Base-by-base conservation (phyloP, 768 basidiomycete genomes). In the Russula brevipes region DNA sequence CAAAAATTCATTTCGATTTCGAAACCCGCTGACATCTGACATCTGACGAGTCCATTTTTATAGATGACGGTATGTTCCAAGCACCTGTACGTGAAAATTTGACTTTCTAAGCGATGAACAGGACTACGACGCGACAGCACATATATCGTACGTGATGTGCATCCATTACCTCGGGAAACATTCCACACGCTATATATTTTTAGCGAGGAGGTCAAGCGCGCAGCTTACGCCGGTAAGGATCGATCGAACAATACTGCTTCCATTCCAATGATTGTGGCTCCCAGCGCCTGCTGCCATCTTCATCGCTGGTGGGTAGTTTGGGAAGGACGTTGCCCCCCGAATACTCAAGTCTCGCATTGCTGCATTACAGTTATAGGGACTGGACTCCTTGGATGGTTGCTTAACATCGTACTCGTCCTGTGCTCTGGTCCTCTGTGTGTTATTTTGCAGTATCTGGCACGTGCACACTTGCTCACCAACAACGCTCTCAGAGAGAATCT, bases 361-460 rank as follows among this genome's bases (percentile, higher is more conserved):
- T 84, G 86, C 71, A 81, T 85, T 61, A 83, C 60, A 84, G 89
- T 90, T 35, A 76, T 90, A 60, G 88, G 88, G 5, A 89, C 88
- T 4, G 87, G 87, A 59, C 74, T 88, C 50, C 80, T 91, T 64
- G 91, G 91, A 39, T 94, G 91, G 91, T 69, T 94, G 9, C 80
- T 94, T 64, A 96, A 94, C 74, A 89, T 96, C 66, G 86, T 92
- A 5, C 74, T 93, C 36, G 81, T 94, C n/a, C 78, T 94, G 9
- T 94, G 91, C 73, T 89, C 88, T 19, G 90, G 90, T 7, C 83
- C 85, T 59, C 76, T 89, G 85, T 86, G 65, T 69, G 85, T 77
- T 16, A 17, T 31, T 4, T 42, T 49, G 36, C 10, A 57, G 6
- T n/a, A 5, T 45, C n/a, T 31, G 19, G 31, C 9, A 24, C 24